Conservation (phyloP, 2,329 filamentous ascomycete genomes). For the Furcasterigmium furcatum region DNA sequence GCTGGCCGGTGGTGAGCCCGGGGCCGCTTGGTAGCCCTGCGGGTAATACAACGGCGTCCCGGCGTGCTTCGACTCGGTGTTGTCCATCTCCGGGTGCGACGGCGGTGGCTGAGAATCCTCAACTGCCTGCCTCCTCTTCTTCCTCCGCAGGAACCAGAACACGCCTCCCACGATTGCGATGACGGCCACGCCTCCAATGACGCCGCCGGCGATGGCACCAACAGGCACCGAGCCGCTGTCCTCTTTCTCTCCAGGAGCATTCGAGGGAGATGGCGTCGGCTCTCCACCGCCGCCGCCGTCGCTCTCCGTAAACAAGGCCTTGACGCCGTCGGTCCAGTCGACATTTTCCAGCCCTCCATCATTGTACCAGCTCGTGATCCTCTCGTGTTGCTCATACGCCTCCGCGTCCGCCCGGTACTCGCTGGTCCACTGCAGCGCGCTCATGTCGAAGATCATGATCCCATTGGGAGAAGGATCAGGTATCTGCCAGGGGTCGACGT, state of each 20-base stretch:
- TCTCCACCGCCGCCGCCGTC: neutral
- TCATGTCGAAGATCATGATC: constrained; percentile 6
- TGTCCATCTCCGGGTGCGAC: no score
- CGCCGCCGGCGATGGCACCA: constrained; percentile 4
- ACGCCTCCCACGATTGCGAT: constrained; percentile 6
- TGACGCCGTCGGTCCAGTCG: neutral
- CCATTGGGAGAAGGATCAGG: constrained; percentile 2
- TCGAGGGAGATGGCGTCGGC: no score
- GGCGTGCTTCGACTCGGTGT: no score
- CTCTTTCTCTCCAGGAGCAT: no score
- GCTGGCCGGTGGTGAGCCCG: neutral
- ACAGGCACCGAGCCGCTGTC: neutral
- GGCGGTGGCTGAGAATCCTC: no score
- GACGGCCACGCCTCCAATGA: constrained; percentile 3
- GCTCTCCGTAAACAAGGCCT: neutral
- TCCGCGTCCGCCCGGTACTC: constrained; percentile 1
- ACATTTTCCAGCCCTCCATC: neutral
- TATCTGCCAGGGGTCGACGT: neutral
- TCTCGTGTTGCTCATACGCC: constrained; percentile 1
- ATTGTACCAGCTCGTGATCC: neutral
- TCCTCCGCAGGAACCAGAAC: constrained; percentile 7
- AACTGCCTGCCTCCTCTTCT: constrained; percentile 8
- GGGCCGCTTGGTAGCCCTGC: no score
- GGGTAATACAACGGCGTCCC: no score
- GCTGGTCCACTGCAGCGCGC: constrained; percentile 1